phyloP scores from a whole-genome alignment of 2,329 filamentous ascomycete species.

The Chaetomiaceae sp. region DNA sequence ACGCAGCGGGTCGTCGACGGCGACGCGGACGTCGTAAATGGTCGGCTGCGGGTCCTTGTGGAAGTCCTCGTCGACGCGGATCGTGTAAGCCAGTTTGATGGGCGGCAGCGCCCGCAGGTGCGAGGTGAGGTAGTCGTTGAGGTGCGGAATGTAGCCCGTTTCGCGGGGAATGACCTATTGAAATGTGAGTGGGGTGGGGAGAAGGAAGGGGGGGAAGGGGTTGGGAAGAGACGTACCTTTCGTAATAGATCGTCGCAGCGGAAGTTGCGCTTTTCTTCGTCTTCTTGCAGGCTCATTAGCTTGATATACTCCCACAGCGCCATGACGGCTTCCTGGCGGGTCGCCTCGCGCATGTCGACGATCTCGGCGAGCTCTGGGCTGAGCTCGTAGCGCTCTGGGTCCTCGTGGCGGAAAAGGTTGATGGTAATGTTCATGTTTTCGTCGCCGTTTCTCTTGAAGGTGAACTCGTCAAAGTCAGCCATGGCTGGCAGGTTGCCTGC shows the following conservation, averaged over 20 bases:
- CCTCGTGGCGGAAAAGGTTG: conserved; percentile 79
- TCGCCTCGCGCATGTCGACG: conserved; percentile 80
- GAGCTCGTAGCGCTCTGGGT: conserved; percentile 77
- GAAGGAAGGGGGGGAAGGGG: neutral
- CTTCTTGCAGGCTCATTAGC: conserved; percentile 79
- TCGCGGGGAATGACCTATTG: conserved; percentile 68
- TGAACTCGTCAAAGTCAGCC: conserved; percentile 82
- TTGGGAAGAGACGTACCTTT: conserved; percentile 52
- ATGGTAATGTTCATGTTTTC: conserved; percentile 90
- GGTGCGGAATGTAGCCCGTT: conserved; percentile 76
- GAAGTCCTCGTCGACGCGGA: conserved; percentile 83
- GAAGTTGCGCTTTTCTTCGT: conserved; percentile 90
- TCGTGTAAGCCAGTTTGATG: conserved; percentile 82
- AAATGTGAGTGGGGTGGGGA: neutral
- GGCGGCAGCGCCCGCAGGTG: conserved; percentile 79
- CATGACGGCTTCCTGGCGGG: conserved; percentile 81
- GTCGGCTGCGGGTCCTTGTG: conserved; percentile 72
- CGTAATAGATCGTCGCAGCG: conserved; percentile 80
- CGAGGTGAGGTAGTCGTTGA: conserved; percentile 72
- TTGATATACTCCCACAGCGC: conserved; percentile 95
- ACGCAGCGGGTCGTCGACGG: conserved; percentile 76
- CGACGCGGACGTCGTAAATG: conserved; percentile 83
- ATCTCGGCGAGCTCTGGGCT: conserved; percentile 77
- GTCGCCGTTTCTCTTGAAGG: conserved; percentile 87
- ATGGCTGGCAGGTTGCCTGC: conserved; percentile 54